Percentiles rank a stretch among this genome's conserved stretches.
phyloP scores from a whole-genome alignment of 306 rosid genomes.

The Lablab purpureus region DNA sequence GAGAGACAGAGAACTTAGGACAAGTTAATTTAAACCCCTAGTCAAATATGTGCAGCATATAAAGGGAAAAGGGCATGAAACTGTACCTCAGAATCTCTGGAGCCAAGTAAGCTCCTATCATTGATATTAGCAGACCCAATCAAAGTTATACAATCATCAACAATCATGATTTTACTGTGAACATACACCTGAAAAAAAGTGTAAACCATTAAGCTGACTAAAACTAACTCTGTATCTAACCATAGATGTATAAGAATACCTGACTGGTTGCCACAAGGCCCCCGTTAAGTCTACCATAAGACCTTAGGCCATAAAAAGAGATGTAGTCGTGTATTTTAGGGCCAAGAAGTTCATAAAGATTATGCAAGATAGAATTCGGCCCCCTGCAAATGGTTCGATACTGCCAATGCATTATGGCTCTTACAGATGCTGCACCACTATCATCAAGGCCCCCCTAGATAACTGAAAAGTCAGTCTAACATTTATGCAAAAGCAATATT shows the following conservation, averaged over 20 bases:
- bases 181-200: conserved; percentile 78
- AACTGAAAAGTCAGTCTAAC: conserved; percentile 44
- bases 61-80: conserved; percentile 31
- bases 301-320: conserved; percentile 93
- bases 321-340: conserved; percentile 81
- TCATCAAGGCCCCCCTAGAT: conserved; percentile 99
- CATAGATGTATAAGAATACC: conserved; percentile 58
- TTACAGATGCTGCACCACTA: conserved; percentile 96
- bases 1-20: not conserved
- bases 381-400: conserved; percentile 97
- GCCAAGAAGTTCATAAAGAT: conserved; percentile 78
- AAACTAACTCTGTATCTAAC: conserved; percentile 26
- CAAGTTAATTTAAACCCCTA: conserved; percentile 14
- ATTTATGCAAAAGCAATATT: conserved; percentile 34
- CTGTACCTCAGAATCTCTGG: conserved; percentile 96
- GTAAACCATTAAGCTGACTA: conserved; percentile 40
- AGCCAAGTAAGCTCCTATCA: conserved; percentile 96
- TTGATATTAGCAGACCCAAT: conserved; percentile 99
- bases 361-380: conserved; percentile 77
- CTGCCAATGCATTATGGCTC: conserved; percentile 99
- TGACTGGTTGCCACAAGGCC: conserved; percentile 97
- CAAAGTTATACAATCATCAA: conserved; percentile 80
- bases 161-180: conserved; percentile 95
- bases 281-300: conserved; percentile 82
- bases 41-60: conserved; percentile 25